Evolutionary conservation across 495 filamentous ascomycete genomes (phyloP), one percentile per base, ranked within the genome.

Genomic region (Neurospora sp.): DNA sequence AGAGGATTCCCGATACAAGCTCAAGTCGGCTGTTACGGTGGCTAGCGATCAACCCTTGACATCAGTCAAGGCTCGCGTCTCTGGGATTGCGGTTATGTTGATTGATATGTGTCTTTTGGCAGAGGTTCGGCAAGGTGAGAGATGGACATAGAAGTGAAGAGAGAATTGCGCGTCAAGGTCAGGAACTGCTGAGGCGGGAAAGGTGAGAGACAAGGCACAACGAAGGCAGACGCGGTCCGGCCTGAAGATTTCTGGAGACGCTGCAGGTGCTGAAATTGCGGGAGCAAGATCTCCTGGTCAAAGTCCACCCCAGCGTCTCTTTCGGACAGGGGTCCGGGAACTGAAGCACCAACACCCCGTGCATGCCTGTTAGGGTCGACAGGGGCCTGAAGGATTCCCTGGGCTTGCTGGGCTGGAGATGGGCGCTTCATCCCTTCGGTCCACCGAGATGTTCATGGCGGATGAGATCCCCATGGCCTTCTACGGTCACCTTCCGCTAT

Each of bases 1-100:
- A 77, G 53, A 61, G 53, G 61, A 74, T 80, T 69, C 79, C 78
- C 27, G 77, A 81, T 40, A 75, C 75, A 47, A 79, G 68, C 40
- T 75, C 76, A 69, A 61, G 70, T 40, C 71, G 73, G 75, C 61
- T 74, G 68, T 73, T 42, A 68, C 41, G 70, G 68, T 68, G 72
- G 35, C 41, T 42, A 8, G 45, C 22, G 1, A 68, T 40, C 39
- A 39, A 37, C 38, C 42, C 12, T 71, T 71, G 39, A 4, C 8
- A 16, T n/a, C 10, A 2, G 61, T 20, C 16, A 61, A 22, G 45
- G 31, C 10, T 59, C 42, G 27, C 68, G 39, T 45, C 53, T 31
- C 37, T 69, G 39, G 20, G 22, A 20, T 59, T 69, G 39, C 44
- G 47, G 38, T 39, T 20, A 20, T 53, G 18, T n/a, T 41, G 35